Percentiles rank a stretch among this genome's conserved stretches.
phyloP scores from a whole-genome alignment of 352 stramenopile species.

The Phytophthora nicotianae region DNA sequence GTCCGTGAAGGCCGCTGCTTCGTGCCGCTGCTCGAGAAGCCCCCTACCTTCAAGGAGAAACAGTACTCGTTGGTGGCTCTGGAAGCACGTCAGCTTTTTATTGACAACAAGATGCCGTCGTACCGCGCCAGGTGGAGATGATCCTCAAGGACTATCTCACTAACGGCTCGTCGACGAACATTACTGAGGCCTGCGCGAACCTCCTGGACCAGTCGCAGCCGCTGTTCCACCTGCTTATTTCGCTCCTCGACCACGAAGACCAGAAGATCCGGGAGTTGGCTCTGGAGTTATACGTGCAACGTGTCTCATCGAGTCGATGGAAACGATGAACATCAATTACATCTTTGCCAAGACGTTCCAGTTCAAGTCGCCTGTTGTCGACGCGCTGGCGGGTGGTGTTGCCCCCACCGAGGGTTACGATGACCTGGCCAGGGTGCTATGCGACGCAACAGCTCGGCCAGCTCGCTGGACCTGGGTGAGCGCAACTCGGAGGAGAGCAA shows the following conservation, averaged over 20 bases:
- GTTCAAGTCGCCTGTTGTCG: slow-evolving; percentile 85
- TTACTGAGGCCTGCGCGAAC: slow-evolving; percentile 57
- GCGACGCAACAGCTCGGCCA: slow-evolving; percentile 64
- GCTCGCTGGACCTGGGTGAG: slow-evolving; percentile 37
- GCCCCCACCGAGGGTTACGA: slow-evolving; percentile 85
- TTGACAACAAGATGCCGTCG: slow-evolving; percentile 97
- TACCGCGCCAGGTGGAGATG: slow-evolving; percentile 87
- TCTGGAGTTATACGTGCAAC: slow-evolving; percentile 83
- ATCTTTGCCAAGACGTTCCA: slow-evolving; percentile 89
- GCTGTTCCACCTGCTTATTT: slow-evolving; percentile 86
- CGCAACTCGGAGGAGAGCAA: slow-evolving; percentile 42
- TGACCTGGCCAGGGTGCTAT: slow-evolving; percentile 73
- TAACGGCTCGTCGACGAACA: slow-evolving; percentile 47
- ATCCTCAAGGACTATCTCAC: slow-evolving; percentile 75
- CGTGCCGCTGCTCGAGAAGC: slow-evolving; percentile 82
- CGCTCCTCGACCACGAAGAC: slow-evolving; percentile 76
- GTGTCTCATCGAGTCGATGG: slow-evolving; percentile 86
- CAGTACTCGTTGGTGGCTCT: slow-evolving; percentile 94
- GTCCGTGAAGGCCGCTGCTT: slow-evolving; percentile 77
- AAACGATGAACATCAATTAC: slow-evolving; percentile 57
- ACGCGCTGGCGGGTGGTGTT: slow-evolving; percentile 77
- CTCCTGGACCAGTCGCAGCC: slow-evolving; percentile 86
- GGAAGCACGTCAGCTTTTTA: slow-evolving; percentile 94
- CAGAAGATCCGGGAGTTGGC: slow-evolving; percentile 68
- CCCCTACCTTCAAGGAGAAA: slow-evolving; percentile 89